Base-by-base conservation (phyloP, 768 basidiomycete genomes). In the Termitomyces sp. region DNA sequence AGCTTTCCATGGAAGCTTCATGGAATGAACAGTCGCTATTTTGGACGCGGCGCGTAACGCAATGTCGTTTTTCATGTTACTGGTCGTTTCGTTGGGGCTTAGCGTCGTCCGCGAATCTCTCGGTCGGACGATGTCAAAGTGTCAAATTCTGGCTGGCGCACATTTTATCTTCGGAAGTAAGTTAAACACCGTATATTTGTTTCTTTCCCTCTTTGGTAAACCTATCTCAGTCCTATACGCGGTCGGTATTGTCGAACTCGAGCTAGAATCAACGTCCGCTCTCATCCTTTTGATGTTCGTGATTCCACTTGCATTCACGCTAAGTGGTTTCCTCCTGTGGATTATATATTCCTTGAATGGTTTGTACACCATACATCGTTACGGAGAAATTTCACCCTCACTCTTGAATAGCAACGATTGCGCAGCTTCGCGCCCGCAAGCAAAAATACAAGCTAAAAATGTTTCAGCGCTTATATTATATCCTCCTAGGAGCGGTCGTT, bases 251-350 rank as follows among this genome's bases (percentile, higher is more conserved):
- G 96, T 97, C 44, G 87, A 94, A 69, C 82, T 99, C 28, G 85
- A 93, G 64, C 78, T 98, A 35, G 94, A 98, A 70, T 90, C 89
- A 22, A 93, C 94, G 0, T 92, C 93, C 8, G 88, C 90, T 0
- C 75, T 96, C 54, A 70, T 92, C 51, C 80, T 97, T 28, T 76
- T 99, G 60, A 68, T 97, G 64, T 94, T 98, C 68, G 90, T 98
- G 61, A 86, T 98, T 59, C 97, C 97, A 6, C 78, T 99, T 50
- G 92, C 96, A 1, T 89, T 98, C 73, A 94, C 94, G 1, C 79
- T 99, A n/a, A 96, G 94, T 57, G 87, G 88, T 1, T 99, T 98
- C 78, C 80, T 99, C 26, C 80, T 96, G 62, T 98, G 96, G 96
- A 98, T 96, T 53, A 83, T 96, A 75, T 88, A 94, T 69, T 83